A percentile compares a stretch with the other conserved stretches of the same genome.
phyloP scores from a whole-genome alignment of 257 asterid species.

The Paulownia fortunei region DNA sequence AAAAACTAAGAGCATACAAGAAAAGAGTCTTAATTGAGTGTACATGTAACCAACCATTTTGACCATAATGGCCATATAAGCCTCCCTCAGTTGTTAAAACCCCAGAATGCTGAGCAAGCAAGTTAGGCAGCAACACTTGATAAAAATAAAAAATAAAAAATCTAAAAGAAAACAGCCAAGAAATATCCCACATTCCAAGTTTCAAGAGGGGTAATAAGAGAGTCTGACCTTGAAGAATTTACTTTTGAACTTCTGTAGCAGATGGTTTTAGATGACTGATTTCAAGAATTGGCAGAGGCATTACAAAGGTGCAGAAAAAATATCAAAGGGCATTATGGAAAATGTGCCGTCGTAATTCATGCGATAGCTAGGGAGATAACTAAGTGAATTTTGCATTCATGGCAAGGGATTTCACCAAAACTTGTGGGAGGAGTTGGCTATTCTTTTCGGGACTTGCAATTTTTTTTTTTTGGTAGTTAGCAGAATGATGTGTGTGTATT shows the following conservation, averaged over 20 bases:
- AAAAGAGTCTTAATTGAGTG: not conserved
- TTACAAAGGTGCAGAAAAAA: too few relatives aligned
- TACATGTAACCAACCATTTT: conserved; percentile 22
- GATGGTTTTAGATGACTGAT: too few relatives aligned
- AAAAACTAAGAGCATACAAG: not conserved
- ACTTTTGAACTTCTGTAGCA: too few relatives aligned
- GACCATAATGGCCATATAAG: conserved; percentile 25
- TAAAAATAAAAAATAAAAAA: not conserved
- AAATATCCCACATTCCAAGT: not conserved
- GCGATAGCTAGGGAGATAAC: too few relatives aligned
- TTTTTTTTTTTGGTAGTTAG: too few relatives aligned
- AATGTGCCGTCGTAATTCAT: too few relatives aligned
- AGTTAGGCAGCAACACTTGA: not conserved
- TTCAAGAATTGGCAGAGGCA: too few relatives aligned
- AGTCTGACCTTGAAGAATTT: too few relatives aligned
- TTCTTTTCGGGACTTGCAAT: too few relatives aligned
- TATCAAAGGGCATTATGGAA: too few relatives aligned
- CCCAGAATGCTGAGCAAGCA: conserved; percentile 16
- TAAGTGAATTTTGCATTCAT: not conserved
- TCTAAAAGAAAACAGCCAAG: not conserved
- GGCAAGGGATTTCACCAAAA: not conserved
- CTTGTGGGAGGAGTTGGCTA: not conserved
- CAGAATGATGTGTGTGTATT: too few relatives aligned
- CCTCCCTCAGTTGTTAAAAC: conserved; percentile 36
- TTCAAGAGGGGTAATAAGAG: not conserved